Percentiles rank a stretch among this genome's conserved stretches.
phyloP scores from a whole-genome alignment of 805 yeast species.

The Metschnikowia cubensis region DNA sequence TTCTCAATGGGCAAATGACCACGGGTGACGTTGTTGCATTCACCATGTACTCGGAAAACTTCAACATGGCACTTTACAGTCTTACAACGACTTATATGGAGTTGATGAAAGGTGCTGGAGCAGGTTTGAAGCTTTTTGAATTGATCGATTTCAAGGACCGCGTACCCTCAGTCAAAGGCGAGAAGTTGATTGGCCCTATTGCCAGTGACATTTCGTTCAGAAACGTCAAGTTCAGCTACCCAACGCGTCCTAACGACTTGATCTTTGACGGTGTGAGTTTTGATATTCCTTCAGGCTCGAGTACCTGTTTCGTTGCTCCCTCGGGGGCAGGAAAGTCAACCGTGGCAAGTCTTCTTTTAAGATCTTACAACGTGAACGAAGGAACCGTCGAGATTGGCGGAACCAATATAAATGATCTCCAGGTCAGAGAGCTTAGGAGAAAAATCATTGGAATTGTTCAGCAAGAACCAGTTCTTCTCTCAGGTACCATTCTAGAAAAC shows the following conservation, averaged over 20 bases:
- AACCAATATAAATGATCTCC: slow-evolving; percentile 42
- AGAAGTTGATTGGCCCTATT: slow-evolving; percentile 18
- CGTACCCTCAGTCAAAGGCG: slow-evolving; percentile 36
- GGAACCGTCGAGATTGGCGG: slow-evolving; percentile 55
- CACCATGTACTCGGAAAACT: slow-evolving; percentile 43
- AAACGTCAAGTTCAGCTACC: slow-evolving; percentile 40
- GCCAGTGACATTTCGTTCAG: slow-evolving; percentile 36
- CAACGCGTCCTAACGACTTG: slow-evolving; percentile 33
- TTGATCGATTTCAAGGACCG: slow-evolving; percentile 36
- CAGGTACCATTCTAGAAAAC: slow-evolving; percentile 54
- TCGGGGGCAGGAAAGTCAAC: slow-evolving; percentile 64
- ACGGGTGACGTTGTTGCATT: slow-evolving; percentile 46
- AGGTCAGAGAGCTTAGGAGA: slow-evolving; percentile 47
- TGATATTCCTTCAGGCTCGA: slow-evolving; percentile 31
- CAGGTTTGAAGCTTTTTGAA: slow-evolving; percentile 41
- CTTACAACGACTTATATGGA: slow-evolving; percentile 45
- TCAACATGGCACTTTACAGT: slow-evolving; percentile 42
- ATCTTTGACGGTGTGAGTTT: slow-evolving; percentile 39
- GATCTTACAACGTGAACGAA: slow-evolving; percentile 47
- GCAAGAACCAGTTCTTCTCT: slow-evolving; percentile 56
- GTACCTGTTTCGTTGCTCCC: slow-evolving; percentile 49
- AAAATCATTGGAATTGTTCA: slow-evolving; percentile 54
- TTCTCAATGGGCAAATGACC: slow-evolving; percentile 41
- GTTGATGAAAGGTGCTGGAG: slow-evolving; percentile 46
- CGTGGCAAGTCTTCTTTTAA: slow-evolving; percentile 48